Conservation (phyloP, 768 basidiomycete species). For the Boletus huronensis region DNA sequence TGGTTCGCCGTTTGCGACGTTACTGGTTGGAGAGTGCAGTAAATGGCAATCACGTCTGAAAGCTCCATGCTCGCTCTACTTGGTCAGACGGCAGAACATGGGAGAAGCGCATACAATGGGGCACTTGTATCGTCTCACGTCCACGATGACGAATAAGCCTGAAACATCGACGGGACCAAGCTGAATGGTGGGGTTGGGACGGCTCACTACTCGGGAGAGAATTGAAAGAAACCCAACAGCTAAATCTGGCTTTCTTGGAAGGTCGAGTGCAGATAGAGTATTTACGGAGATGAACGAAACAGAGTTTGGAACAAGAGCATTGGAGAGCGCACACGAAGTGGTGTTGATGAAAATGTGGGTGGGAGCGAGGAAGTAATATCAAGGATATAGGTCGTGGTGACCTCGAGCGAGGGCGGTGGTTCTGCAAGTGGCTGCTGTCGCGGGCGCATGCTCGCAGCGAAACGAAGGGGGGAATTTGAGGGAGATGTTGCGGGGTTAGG, state of each 20-base stretch:
- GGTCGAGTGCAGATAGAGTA: too few species aligned
- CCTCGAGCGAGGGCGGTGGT: neutral
- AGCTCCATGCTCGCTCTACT: constrained; percentile 70
- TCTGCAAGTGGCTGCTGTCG: constrained; percentile 7
- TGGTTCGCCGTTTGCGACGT: constrained; percentile 48
- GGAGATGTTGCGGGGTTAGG: constrained; percentile 1
- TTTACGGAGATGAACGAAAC: too few species aligned
- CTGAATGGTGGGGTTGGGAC: too few species aligned
- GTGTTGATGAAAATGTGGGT: too few species aligned
- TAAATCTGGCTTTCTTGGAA: too few species aligned
- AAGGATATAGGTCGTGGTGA: constrained; percentile 1
- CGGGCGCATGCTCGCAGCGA: neutral
- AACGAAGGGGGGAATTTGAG: neutral
- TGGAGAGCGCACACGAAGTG: too few species aligned
- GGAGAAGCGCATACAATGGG: constrained; percentile 94
- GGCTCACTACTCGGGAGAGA: too few species aligned
- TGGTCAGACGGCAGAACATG: constrained; percentile 74
- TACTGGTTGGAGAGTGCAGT: constrained; percentile 71
- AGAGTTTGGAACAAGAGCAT: too few species aligned
- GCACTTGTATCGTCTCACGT: constrained; percentile 67
- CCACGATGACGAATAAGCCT: too few species aligned
- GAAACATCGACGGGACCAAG: too few species aligned
- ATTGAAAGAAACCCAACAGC: too few species aligned
- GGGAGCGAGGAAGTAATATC: too few species aligned
- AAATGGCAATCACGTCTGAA: constrained; percentile 89